These are phyloP conservation scores for Fraxinus anomala DNA, from an alignment of 257 asterid species.

Conservation along the genomic window DNA sequence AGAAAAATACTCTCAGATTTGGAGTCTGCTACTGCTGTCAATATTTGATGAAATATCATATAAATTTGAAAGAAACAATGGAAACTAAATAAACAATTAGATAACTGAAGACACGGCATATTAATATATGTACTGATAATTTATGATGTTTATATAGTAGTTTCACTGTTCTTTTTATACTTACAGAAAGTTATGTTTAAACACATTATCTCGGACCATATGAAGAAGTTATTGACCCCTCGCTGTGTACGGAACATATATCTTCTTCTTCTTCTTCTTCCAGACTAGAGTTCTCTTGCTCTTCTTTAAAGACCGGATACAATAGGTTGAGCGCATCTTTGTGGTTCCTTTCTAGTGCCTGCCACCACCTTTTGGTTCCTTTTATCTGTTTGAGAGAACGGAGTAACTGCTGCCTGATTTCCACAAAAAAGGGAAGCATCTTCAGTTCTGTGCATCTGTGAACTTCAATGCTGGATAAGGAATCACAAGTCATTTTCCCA, in stretches of 20 bases:
- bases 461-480: constrained; percentile 29
- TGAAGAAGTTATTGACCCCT: not conserved
- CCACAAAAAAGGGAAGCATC: constrained; percentile 23
- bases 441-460: constrained; percentile 18
- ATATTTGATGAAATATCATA: not conserved
- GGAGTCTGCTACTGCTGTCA: not conserved
- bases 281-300: not conserved
- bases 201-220: not conserved
- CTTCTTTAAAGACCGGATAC: constrained; percentile 17
- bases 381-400: constrained; percentile 28
- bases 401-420: constrained; percentile 15
- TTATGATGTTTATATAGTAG: not conserved
- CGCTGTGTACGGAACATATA: not conserved
- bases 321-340: not conserved
- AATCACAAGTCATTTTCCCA: constrained; percentile 30
- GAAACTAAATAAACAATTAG: not conserved
- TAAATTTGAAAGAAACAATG: not conserved
- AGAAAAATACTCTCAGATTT: not conserved
- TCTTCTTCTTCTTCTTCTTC: not conserved
- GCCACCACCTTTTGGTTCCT: constrained; percentile 36
- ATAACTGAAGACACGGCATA: not conserved
- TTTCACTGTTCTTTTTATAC: not conserved
- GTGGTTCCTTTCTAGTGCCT: constrained; percentile 1
- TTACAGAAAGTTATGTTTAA: not conserved
- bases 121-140: too few species aligned